Evolutionary conservation across 768 basidiomycete species (phyloP).

Genomic region (Panaeolus cyanescens): DNA sequence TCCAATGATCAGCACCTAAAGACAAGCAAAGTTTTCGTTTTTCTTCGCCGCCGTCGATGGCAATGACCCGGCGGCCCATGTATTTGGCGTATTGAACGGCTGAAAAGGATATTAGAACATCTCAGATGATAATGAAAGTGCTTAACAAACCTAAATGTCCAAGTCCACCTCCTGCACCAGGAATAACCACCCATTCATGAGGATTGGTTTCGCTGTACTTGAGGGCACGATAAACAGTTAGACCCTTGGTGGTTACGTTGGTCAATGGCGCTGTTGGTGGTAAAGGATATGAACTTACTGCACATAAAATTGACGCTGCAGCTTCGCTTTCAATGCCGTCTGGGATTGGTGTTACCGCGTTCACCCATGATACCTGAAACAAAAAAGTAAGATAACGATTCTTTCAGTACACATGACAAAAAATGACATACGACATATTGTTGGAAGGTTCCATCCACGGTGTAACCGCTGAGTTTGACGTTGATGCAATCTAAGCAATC

Average conservation of each 20-base stretch:
- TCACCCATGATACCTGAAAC: conserved; percentile 62
- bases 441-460: conserved; percentile 75
- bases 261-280: not conserved
- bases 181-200: conserved; percentile 77
- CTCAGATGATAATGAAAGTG: not conserved
- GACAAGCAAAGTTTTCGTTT: conserved; percentile 62
- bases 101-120: conserved; percentile 15
- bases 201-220: conserved; percentile 66
- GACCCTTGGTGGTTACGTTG: conserved; percentile 48
- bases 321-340: conserved; percentile 61
- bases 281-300: conserved; percentile 41
- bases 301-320: conserved; percentile 79
- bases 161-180: conserved; percentile 81
- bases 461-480: conserved; percentile 68
- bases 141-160: conserved; percentile 68
- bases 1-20: conserved; percentile 74
- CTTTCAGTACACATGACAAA: not conserved
- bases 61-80: conserved; percentile 80
- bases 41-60: conserved; percentile 72
- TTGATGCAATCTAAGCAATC: conserved; percentile 53
- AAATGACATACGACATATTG: conserved; percentile 55
- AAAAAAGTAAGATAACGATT: not conserved
- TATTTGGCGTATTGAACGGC: conserved; percentile 80
- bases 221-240: conserved; percentile 86
- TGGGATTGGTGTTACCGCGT: conserved; percentile 81